Percentiles rank a stretch among this genome's conserved stretches.
These are phyloP conservation scores for Geotrichum ghanense DNA, from an alignment of 805 yeast species.

Conservation along the genomic window DNA sequence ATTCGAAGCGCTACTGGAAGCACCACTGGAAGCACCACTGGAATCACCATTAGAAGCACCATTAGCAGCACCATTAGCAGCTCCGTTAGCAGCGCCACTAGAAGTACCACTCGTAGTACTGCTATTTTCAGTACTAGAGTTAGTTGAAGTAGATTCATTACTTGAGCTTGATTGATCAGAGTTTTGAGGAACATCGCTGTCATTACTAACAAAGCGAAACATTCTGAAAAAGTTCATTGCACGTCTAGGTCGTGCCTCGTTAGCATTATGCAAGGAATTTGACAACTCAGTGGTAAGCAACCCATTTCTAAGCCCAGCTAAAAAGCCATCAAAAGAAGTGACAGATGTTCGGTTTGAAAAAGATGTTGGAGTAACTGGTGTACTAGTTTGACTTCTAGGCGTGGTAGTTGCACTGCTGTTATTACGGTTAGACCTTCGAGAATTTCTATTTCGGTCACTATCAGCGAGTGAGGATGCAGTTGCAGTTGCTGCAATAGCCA, in stretches of 20 bases:
- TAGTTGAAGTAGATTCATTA: constrained; percentile 18
- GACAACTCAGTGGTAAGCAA: constrained; percentile 30
- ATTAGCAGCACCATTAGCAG: constrained; percentile 4
- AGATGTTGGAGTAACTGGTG: constrained; percentile 1
- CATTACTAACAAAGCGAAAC: constrained; percentile 19
- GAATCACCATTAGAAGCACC: constrained; percentile 3
- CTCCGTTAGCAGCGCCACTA: constrained; percentile 3
- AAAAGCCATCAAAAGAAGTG: constrained; percentile 34
- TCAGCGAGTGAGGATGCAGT: constrained; percentile 33
- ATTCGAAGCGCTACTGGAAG: constrained; percentile 7
- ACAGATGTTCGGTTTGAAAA: constrained; percentile 18
- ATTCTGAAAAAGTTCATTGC: constrained; percentile 25
- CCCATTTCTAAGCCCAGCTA: constrained; percentile 31
- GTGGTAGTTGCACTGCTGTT: constrained; percentile 10
- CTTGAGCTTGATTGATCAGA: constrained; percentile 15
- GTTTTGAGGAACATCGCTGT: too few species aligned
- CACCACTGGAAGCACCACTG: constrained; percentile 4
- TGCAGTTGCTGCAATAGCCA: constrained; percentile 36
- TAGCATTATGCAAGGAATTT: constrained; percentile 8
- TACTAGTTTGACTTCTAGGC: neutral
- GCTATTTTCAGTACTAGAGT: neutral
- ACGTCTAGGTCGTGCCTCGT: constrained; percentile 4
- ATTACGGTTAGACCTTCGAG: constrained; percentile 6
- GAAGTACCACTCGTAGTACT: neutral
- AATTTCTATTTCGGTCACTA: constrained; percentile 9